Conservation (phyloP, 768 basidiomycete genomes). For the Tricholoma flavovirens region DNA sequence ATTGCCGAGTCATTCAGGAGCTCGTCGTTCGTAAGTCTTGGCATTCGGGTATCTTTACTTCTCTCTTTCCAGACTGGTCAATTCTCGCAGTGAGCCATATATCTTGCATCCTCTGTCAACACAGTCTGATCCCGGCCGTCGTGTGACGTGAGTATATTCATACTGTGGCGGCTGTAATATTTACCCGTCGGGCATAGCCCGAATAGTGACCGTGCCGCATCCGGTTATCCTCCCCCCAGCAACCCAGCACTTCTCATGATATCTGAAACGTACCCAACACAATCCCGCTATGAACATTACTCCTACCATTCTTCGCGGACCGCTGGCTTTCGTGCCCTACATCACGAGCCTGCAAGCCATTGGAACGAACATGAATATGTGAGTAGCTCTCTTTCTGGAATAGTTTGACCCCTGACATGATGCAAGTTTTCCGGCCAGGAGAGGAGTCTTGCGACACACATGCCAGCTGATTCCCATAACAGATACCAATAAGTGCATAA, state of each 20-base stretch:
- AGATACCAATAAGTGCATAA: slow-evolving; percentile 33
- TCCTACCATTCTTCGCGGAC: slow-evolving; percentile 32
- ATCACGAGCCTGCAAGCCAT: slow-evolving; percentile 44
- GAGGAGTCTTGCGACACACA: slow-evolving; percentile 32
- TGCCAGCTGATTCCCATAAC: slow-evolving; percentile 35
- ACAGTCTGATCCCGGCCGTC: slow-evolving; percentile 39
- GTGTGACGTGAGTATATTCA: slow-evolving; percentile 38
- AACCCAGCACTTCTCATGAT: slow-evolving; percentile 49
- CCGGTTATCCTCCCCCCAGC: slow-evolving; percentile 39
- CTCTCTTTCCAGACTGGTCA: slow-evolving; percentile 13
- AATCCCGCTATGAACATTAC: slow-evolving; percentile 46
- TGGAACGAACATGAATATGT: slow-evolving; percentile 67
- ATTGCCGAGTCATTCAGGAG: slow-evolving; percentile 35
- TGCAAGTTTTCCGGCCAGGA: slow-evolving; percentile 29
- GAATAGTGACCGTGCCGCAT: slow-evolving; percentile 28
- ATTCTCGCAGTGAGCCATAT: slow-evolving; percentile 39
- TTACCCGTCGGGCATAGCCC: slow-evolving; percentile 3
- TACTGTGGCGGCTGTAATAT: slow-evolving; percentile 5
- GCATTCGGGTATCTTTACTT: slow-evolving; percentile 4
- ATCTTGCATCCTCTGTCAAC: slow-evolving; percentile 38
- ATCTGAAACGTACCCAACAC: slow-evolving; percentile 52
- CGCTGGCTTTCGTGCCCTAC: slow-evolving; percentile 45
- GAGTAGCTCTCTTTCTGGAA: slow-evolving; percentile 21
- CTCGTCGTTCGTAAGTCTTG: slow-evolving; percentile 29
- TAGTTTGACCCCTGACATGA: slow-evolving; percentile 3